A percentile compares a stretch with the other conserved stretches of the same genome.
Evolutionary conservation across 257 asterid genomes (phyloP).

Genomic region (Scutellaria barbata): DNA sequence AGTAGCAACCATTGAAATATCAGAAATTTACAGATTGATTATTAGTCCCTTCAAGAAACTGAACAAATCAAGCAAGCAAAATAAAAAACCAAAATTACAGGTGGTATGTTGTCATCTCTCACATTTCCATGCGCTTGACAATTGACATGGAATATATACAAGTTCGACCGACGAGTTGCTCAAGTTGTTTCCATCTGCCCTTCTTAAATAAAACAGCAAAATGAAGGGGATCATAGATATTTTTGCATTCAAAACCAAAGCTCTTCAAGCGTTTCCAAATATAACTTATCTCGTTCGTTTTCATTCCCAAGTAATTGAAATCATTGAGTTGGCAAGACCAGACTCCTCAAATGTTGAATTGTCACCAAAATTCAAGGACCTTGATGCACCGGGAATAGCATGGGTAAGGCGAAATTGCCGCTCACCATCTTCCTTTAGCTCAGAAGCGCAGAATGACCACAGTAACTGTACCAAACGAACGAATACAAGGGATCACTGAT

Average conservation of each 20-base stretch:
- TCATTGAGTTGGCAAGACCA: slow-evolving; percentile 86
- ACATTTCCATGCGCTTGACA: slow-evolving; percentile 20
- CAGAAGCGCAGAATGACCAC: slow-evolving; percentile 82
- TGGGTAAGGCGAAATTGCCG: slow-evolving; percentile 68
- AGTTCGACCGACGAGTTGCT: neutral
- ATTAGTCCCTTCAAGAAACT: slow-evolving; percentile 7
- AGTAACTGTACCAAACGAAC: slow-evolving; percentile 56
- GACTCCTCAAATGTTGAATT: slow-evolving; percentile 64
- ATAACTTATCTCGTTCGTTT: neutral
- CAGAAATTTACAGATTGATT: slow-evolving; percentile 18
- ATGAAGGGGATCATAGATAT: neutral
- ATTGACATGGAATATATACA: slow-evolving; percentile 37
- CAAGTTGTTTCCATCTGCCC: slow-evolving; percentile 32
- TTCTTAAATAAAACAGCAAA: slow-evolving; percentile 25
- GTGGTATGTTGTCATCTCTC: neutral
- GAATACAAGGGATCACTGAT: slow-evolving; percentile 17
- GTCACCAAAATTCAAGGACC: slow-evolving; percentile 52
- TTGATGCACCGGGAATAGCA: slow-evolving; percentile 78
- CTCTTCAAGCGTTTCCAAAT: slow-evolving; percentile 23
- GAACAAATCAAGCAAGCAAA: neutral
- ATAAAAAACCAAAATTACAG: neutral
- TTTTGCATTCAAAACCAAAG: slow-evolving; percentile 28
- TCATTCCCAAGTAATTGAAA: slow-evolving; percentile 83
- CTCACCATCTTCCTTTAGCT: slow-evolving; percentile 66
- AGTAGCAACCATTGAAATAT: neutral